Conservation (phyloP, 495 filamentous ascomycete species). For the Penicillium subrubescens region DNA sequence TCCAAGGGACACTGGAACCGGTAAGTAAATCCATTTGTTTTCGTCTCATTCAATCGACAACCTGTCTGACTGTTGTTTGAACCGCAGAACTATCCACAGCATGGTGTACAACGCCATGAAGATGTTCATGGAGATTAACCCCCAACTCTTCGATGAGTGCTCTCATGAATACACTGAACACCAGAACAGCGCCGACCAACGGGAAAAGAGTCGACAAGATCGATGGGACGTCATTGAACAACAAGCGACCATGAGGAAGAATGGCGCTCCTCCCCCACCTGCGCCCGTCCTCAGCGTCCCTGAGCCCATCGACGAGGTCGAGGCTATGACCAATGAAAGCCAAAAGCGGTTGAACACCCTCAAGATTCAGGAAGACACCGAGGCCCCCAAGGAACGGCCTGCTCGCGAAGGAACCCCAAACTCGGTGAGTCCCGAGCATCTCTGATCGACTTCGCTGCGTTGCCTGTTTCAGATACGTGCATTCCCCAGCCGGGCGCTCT, state of each 20-base stretch:
- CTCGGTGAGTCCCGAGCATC: slow-evolving; percentile 44
- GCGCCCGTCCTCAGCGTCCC: slow-evolving; percentile 49
- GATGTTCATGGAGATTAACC: slow-evolving; percentile 99
- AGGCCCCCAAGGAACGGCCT: slow-evolving; percentile 48
- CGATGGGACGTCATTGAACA: slow-evolving; percentile 88
- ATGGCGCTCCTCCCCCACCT: slow-evolving; percentile 48
- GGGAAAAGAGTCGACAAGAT: slow-evolving; percentile 71
- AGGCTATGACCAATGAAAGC: slow-evolving; percentile 77
- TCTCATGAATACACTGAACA: slow-evolving; percentile 97
- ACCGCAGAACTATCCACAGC: slow-evolving; percentile 88
- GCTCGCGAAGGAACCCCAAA: slow-evolving; percentile 43
- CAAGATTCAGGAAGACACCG: slow-evolving; percentile 74
- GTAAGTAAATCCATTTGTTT: slow-evolving; percentile 50
- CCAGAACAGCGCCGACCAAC: slow-evolving; percentile 81
- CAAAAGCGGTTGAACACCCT: slow-evolving; percentile 81
- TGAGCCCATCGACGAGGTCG: slow-evolving; percentile 68
- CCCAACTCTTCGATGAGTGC: slow-evolving; percentile 97
- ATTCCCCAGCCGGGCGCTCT: slow-evolving; percentile 16
- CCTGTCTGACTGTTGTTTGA: slow-evolving; percentile 4
- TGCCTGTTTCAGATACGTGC: slow-evolving; percentile 21
- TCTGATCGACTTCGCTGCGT: slow-evolving; percentile 25
- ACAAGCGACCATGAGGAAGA: slow-evolving; percentile 68
- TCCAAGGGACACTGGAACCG: slow-evolving; percentile 99
- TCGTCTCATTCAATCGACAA: neutral
- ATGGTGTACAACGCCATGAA: slow-evolving; percentile 99